Evolutionary conservation across 1,139 yeast species (phyloP).

Genomic region (Schizosaccharomyces versatilis): DNA sequence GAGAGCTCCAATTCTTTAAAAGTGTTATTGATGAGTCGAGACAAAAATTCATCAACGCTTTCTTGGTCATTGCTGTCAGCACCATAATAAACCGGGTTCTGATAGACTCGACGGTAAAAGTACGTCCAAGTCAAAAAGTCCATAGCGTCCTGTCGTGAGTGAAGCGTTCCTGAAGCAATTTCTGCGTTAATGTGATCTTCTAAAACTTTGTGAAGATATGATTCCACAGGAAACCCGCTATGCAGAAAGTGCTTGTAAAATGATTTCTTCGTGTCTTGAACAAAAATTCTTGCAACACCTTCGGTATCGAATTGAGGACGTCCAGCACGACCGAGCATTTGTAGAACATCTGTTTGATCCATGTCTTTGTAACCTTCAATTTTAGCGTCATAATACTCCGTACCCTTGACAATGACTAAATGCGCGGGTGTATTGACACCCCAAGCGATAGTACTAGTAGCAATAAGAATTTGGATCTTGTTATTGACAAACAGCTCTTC

Average conservation of each 20-base stretch:
- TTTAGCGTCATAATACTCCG: conserved; percentile 68
- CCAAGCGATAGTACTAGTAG: conserved; percentile 93
- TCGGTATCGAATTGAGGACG: conserved; percentile 91
- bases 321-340: conserved; percentile 58
- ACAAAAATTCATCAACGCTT: conserved; percentile 37
- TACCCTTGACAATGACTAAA: conserved; percentile 80
- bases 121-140: conserved; percentile 92
- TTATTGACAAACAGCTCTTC: conserved; percentile 69
- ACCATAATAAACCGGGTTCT: conserved; percentile 87
- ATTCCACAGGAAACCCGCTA: conserved; percentile 93
- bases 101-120: conserved; percentile 75
- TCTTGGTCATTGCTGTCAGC: conserved; percentile 46
- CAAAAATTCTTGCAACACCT: conserved; percentile 85
- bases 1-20: conserved; percentile 49
- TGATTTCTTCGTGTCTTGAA: conserved; percentile 74
- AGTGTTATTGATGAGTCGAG: conserved; percentile 48
- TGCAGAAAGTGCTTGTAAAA: conserved; percentile 87
- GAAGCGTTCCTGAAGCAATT: conserved; percentile 69
- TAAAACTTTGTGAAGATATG: conserved; percentile 74
- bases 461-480: conserved; percentile 72
- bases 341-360: conserved; percentile 80
- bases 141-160: conserved; percentile 65
- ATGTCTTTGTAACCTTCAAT: conserved; percentile 61
- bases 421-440: conserved; percentile 94
- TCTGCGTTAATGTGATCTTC: conserved; percentile 96